Base-by-base conservation (phyloP, 352 stramenopile species). In the Phytophthora nicotianae region DNA sequence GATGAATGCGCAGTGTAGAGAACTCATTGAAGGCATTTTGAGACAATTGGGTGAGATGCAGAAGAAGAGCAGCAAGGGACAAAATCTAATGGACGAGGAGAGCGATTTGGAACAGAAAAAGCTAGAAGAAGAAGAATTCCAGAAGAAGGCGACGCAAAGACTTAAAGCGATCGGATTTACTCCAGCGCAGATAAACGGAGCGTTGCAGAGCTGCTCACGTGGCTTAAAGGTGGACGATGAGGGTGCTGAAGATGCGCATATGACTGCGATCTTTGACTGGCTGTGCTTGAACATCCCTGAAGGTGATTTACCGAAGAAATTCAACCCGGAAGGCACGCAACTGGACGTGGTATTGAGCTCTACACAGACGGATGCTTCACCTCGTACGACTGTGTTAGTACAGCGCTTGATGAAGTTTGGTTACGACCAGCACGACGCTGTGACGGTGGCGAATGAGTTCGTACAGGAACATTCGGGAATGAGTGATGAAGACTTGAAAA, bases 241-340 rank as follows among this genome's bases (percentile, higher is more conserved):
- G 46, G 21, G 60, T 21, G 23, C 51, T 3, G 72, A 79, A 24
- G 65, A 80, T 35, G 58, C 29, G 4, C 54, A 41, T 23, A 71
- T 77, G 56, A 65, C 65, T 6, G 55, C 51, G 8, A 59, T 91
- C 19, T 70, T 93, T 43, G 86, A 96, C 50, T 96, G 87, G 87
- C 64, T 96, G 17, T 96, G 85, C 56, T 62, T 96, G 50, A 79
- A 96, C 29, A 67, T 94, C 3, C 74, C 84, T 0, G 87, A 96
- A 50, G 63, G 72, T 19, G 85, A 91, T 14, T 61, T 96, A 5
- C 87, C 87, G 5, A 92, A 89, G 64, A 77, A 77, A 9, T 97
- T 97, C 59, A 93, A 94, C 50, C 86, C 91, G 1, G 70, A 88
- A 46, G 90, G 90, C 17, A 97, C 91, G n/a, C 89, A 97, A 38